A percentile compares a stretch with the other conserved stretches of the same genome.
These are phyloP conservation scores for Mycena polygramma DNA, from an alignment of 768 basidiomycete genomes.

Conservation along the genomic window DNA sequence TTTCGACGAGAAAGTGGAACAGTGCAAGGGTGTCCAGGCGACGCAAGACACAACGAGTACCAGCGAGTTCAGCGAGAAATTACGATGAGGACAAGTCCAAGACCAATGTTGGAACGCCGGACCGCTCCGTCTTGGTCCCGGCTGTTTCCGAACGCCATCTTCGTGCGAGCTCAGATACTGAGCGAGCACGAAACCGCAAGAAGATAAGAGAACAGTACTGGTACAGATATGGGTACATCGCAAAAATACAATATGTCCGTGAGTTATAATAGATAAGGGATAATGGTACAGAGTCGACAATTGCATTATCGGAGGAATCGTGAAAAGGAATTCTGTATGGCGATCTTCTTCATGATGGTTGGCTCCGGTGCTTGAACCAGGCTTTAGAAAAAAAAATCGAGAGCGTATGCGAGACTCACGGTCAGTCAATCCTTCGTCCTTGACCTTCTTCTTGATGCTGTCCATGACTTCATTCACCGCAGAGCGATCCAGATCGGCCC, in stretches of 20 bases:
- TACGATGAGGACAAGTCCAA: too few species aligned
- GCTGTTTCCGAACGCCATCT: not conserved
- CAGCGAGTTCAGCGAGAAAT: too few species aligned
- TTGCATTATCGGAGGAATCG: conserved; percentile 69
- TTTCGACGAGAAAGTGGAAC: not conserved
- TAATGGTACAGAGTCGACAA: conserved; percentile 7
- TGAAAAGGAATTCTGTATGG: conserved; percentile 80
- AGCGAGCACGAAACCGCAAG: not conserved
- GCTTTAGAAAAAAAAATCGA: conserved; percentile 27
- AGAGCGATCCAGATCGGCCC: conserved; percentile 92
- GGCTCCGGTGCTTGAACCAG: conserved; percentile 74
- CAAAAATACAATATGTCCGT: conserved; percentile 34
- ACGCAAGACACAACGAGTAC: too few species aligned
- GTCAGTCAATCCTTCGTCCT: conserved; percentile 86
- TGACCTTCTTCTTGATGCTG: conserved; percentile 91
- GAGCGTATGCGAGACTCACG: conserved; percentile 64
- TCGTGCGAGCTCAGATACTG: too few species aligned
- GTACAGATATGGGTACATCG: conserved; percentile 20
- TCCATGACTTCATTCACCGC: conserved; percentile 94
- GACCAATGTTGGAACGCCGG: too few species aligned
- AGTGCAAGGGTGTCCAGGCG: too few species aligned
- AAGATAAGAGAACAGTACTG: not conserved
- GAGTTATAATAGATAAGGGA: conserved; percentile 2
- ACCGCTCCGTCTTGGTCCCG: too few species aligned
- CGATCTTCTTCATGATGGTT: conserved; percentile 93